Evolutionary conservation across 2,329 filamentous ascomycete genomes (phyloP).

Genomic region (Penicillium concentricum): DNA sequence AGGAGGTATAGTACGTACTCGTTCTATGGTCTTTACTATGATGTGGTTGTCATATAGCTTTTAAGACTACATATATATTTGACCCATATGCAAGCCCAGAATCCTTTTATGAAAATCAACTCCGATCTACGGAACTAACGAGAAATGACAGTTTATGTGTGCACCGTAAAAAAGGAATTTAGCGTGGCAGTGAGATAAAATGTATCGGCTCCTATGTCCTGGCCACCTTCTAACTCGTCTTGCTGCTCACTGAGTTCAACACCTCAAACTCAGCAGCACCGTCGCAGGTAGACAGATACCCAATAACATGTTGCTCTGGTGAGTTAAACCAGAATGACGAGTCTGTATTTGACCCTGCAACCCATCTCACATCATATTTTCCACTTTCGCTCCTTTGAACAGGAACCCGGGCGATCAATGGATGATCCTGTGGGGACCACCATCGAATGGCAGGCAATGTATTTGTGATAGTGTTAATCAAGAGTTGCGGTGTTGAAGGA

Average conservation of each 20-base stretch:
- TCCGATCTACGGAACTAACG: not conserved
- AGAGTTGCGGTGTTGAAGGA: conserved; percentile 34
- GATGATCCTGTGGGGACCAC: conserved; percentile 33
- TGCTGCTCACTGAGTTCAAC: conserved; percentile 30
- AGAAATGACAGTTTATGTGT: not conserved
- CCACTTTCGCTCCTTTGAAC: conserved; percentile 34
- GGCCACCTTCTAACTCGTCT: not conserved
- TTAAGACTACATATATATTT: too few relatives aligned
- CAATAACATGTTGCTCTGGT: conserved; percentile 35
- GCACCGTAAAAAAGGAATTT: too few relatives aligned
- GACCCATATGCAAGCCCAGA: too few relatives aligned
- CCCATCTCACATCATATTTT: conserved; percentile 38
- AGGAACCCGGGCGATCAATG: conserved; percentile 33
- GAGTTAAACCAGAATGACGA: conserved; percentile 38
- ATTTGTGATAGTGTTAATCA: conserved; percentile 40
- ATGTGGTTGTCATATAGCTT: not conserved
- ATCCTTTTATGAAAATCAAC: not conserved
- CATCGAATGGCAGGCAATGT: conserved; percentile 33
- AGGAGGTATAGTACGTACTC: too few relatives aligned
- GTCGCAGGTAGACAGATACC: conserved; percentile 28
- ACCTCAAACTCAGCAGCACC: conserved; percentile 26
- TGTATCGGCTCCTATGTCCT: not conserved
- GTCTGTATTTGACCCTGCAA: conserved; percentile 21
- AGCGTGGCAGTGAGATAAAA: not conserved
- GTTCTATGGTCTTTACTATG: too few relatives aligned